Base-by-base conservation (phyloP, 768 basidiomycete species). In the Russula virescens region DNA sequence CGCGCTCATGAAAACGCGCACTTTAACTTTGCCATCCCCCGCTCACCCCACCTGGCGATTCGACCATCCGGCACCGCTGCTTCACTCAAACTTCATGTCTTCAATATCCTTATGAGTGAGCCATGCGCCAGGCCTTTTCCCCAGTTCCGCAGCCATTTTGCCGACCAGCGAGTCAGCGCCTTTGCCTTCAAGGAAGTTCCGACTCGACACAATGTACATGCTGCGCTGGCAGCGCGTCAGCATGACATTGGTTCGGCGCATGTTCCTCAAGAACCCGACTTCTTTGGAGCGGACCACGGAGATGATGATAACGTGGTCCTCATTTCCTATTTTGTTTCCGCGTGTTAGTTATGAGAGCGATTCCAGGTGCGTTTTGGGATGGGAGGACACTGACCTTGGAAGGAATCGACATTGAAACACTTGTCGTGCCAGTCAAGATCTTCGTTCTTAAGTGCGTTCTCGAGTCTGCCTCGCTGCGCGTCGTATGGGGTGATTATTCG, bases 191-290 rank as follows among this genome's bases (percentile, higher is more conserved):
- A 93, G 75, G 69, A 92, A 93, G 19, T 75, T 74, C 65, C 76
- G 75, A 68, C 78, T 88, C 23, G 86, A 79, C 55, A 87, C 76
- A 67, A 94, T 87, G 61, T 84, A 84, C 89, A 93, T 92, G 34
- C 84, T 86, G 54, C 74, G 78, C 71, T 87, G 87, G 78, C 87
- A 91, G 42, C 91, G 82, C 51, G 85, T 87, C 9, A 93, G 84
- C 89, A 94, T 91, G 61, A 94, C 91, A 84, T 94, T 93, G 57
- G 88, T 86, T 19, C 91, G 80, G 31, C 86, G 80, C 11, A 79
- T 66, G 68, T 85, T 85, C 16, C 73, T 69, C 38, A 94, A 76
- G 66, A 94, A 94, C 5, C 91, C 91, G 51, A 87, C 75, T 4
- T 77, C 79, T 38, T 73, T 73, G 0, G 88, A 80, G 26, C 89